A percentile compares a stretch with the other conserved stretches of the same genome.
Evolutionary conservation across 2,329 filamentous ascomycete genomes (phyloP).

Genomic region (Aspergillus sp.): DNA sequence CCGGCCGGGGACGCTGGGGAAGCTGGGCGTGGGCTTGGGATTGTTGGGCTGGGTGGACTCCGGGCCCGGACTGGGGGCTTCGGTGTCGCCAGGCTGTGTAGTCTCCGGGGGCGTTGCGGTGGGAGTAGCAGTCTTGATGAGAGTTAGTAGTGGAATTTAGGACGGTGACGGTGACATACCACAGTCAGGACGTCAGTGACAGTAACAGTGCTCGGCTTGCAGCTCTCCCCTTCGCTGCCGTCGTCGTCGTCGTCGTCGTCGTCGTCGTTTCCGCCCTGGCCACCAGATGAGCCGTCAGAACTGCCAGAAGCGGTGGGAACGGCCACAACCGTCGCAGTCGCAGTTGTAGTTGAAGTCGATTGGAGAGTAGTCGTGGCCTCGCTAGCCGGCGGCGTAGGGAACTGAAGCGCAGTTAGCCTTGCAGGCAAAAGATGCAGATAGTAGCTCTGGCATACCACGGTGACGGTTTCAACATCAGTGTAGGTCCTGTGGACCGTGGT

Average conservation of each 20-base stretch:
- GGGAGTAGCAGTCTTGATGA: conserved; percentile 4
- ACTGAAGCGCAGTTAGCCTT: conserved; percentile 1
- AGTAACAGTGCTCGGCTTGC: conserved; percentile 17
- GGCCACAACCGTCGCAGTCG: conserved; percentile 17
- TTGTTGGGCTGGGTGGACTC: too few relatives aligned
- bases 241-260: not conserved
- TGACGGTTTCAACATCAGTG: conserved; percentile 19
- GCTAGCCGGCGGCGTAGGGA: not conserved
- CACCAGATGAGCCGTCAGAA: conserved; percentile 3
- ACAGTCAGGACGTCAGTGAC: conserved; percentile 27
- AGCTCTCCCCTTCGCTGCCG: conserved; percentile 1
- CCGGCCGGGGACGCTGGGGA: conserved; percentile 6
- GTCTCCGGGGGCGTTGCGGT: conserved; percentile 4
- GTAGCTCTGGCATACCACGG: conserved; percentile 13
- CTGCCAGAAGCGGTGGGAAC: conserved; percentile 9
- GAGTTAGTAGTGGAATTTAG: not conserved
- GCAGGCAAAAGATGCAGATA: conserved; percentile 2
- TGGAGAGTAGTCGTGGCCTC: conserved; percentile 18
- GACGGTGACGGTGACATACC: conserved; percentile 14
- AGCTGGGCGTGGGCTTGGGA: too few relatives aligned
- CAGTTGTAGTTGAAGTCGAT: conserved; percentile 22
- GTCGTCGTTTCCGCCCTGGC: not conserved
- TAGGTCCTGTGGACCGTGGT: conserved; percentile 28
- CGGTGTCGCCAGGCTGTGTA: too few relatives aligned
- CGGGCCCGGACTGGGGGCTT: too few relatives aligned